These are phyloP conservation scores for Musa troglodytarum DNA, from an alignment of 176 grass and related monocot genomes.

Conservation along the genomic window DNA sequence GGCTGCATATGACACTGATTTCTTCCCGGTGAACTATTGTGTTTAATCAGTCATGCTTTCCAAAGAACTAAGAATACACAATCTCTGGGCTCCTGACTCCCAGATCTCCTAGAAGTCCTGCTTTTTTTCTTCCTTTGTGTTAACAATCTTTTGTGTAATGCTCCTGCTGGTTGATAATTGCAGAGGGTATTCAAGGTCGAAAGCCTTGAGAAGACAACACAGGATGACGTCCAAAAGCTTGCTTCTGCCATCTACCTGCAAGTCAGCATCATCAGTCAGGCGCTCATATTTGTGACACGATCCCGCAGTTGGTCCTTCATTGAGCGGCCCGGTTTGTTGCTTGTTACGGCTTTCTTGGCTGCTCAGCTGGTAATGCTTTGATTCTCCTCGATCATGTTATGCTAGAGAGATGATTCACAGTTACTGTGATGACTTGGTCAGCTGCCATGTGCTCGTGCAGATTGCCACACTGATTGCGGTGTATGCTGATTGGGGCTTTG, in stretches of 20 bases:
- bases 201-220: conserved; percentile 64
- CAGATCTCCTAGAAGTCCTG: not conserved
- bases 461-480: conserved; percentile 80
- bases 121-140: not conserved
- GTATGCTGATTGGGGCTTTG: conserved; percentile 63
- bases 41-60: not conserved
- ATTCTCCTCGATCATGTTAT: not conserved
- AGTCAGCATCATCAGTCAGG: conserved; percentile 72
- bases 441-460: conserved; percentile 21
- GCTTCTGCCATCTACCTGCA: conserved; percentile 57
- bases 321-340: conserved; percentile 49
- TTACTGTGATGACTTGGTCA: not conserved
- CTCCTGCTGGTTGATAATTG: not conserved
- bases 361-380: conserved; percentile 43
- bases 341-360: conserved; percentile 46
- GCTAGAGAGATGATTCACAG: not conserved
- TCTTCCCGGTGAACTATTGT: conserved; percentile 43
- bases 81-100: not conserved
- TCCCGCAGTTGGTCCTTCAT: conserved; percentile 63
- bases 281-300: conserved; percentile 60
- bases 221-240: conserved; percentile 56
- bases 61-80: not conserved
- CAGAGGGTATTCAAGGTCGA: conserved; percentile 53
- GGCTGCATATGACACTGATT: conserved; percentile 58
- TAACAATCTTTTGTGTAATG: not conserved